Conservation (phyloP, 352 stramenopile genomes). For the Globisporangium paddicum region DNA sequence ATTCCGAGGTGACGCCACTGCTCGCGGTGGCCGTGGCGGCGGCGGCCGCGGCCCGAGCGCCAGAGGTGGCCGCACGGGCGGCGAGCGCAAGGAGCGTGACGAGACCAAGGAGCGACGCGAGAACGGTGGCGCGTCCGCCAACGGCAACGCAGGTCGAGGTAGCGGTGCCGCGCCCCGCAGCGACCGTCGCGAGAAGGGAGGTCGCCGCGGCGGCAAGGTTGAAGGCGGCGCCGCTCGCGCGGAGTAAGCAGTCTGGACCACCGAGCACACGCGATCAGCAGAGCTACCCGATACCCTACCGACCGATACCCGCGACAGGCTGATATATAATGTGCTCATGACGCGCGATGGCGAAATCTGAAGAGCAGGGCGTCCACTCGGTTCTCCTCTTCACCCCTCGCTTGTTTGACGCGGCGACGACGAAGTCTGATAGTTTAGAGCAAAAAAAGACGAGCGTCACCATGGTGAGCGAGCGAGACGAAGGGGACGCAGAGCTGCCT, state of each 20-base stretch:
- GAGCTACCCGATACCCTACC: constrained; percentile 3
- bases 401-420: background rate
- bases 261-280: constrained; percentile 2
- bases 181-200: constrained; percentile 59
- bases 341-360: background rate
- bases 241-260: constrained; percentile 30
- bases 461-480: background rate
- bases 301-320: constrained; percentile 16
- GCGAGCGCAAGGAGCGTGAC: constrained; percentile 65
- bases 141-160: constrained; percentile 21
- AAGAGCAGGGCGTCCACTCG: background rate
- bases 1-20: constrained; percentile 38
- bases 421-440: constrained; percentile 4
- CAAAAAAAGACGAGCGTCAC: constrained; percentile 4
- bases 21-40: constrained; percentile 39
- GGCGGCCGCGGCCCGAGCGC: constrained; percentile 38
- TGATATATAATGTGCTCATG: constrained; percentile 9
- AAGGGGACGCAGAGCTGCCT: background rate
- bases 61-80: constrained; percentile 41
- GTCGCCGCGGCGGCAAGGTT: constrained; percentile 60
- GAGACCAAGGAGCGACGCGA: constrained; percentile 42
- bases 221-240: constrained; percentile 39
- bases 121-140: constrained; percentile 21
- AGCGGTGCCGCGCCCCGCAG: constrained; percentile 16
- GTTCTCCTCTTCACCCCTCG: background rate